These are phyloP conservation scores for Theobroma cacao DNA, from an alignment of 345 rosid species.

Conservation along the genomic window DNA sequence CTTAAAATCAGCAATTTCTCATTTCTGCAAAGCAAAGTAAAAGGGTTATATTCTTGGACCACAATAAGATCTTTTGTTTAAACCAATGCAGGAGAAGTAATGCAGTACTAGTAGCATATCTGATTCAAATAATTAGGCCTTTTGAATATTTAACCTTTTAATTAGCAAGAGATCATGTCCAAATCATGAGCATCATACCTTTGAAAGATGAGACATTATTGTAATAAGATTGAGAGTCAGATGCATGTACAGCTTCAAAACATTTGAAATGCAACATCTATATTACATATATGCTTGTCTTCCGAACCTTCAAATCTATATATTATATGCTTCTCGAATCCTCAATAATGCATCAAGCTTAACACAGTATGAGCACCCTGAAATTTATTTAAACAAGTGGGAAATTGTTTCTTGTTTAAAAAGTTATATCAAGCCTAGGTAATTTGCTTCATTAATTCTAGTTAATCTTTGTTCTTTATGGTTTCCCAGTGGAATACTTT, in stretches of 20 bases:
- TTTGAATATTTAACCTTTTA: not conserved
- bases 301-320: not conserved
- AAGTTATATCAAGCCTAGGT: no score
- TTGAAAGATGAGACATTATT: conserved; percentile 6
- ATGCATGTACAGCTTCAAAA: not conserved
- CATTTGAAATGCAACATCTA: not conserved
- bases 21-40: conserved; percentile 26
- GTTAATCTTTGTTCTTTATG: not conserved
- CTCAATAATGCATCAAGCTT: not conserved
- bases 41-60: conserved; percentile 26
- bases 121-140: conserved; percentile 11
- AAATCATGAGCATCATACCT: conserved; percentile 1
- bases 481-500: not conserved
- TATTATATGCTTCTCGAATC: not conserved
- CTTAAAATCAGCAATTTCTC: conserved; percentile 9
- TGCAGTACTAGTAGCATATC: not conserved
- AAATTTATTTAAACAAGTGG: not conserved
- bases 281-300: not conserved
- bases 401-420: not conserved
- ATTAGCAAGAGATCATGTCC: not conserved
- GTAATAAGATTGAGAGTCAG: not conserved
- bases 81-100: conserved; percentile 13
- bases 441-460: not conserved
- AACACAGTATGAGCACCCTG: not conserved
- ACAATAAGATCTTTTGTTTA: conserved; percentile 23